Base-by-base conservation (phyloP, 257 asterid genomes). In the Eustoma russellianum region DNA sequence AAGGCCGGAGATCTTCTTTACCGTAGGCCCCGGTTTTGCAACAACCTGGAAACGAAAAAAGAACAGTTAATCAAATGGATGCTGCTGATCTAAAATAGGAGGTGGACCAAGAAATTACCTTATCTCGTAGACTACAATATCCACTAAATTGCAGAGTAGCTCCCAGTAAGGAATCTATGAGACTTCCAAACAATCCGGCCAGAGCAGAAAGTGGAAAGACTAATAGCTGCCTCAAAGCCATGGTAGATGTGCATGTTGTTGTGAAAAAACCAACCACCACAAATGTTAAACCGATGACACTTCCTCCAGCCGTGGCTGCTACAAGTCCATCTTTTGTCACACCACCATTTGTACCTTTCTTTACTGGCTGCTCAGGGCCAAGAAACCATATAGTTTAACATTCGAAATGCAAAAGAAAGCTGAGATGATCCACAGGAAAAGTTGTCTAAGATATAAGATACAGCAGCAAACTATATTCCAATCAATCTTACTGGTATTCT, bases 141-240 rank as follows among this genome's bases (percentile, higher is more conserved):
- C 98, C 96, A 64, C 96, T 91, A 77, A 75, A 91, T 48, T 91
- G 96, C 70, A 91, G 73, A 19, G 98, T 91, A 14, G 98, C 98
- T 66, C 98, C 98, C 52, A 91, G 66, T 63, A 91, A 55, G 57
- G 98, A 91, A 80, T 91, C 98, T 49, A 87, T 75, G 14, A 76
- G 57, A 46, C 98, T 91, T 69, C 98, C 98, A 47, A 78, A 63
- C 45, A 91, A 62, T 68, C 98, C 98, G 28, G 94, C 83, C 60
- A 82, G 40, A 59, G 95, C 81, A 50, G 98, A 84, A 51, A 91
- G 50, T 5, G 96, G 98, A 53, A 91, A 78, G 46, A 87, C 46
- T 17, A 87, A 41, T 17, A 84, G 77, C 79, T 91, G 98, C 71
- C 82, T 86, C 65, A 83, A 34, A 61, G 85, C 77, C 55, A 68